Conservation (phyloP, 148 eudicot species). For the Rhododendron ferrugineum region DNA sequence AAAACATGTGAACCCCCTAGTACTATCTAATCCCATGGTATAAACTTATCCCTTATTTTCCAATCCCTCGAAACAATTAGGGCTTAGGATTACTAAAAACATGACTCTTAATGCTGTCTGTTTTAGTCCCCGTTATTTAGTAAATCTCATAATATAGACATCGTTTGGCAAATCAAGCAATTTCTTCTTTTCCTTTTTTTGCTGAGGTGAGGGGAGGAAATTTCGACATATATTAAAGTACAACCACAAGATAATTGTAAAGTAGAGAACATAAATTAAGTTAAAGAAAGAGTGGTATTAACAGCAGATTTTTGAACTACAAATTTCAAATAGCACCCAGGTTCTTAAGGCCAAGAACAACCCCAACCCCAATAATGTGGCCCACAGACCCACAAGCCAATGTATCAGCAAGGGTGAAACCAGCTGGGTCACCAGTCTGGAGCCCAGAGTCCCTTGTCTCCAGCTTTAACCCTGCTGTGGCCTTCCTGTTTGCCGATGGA, state of each 20-base stretch:
- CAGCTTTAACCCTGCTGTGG: conserved; percentile 86
- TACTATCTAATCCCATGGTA: too few relatives aligned
- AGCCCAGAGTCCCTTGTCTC: conserved; percentile 88
- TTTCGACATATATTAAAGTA: background rate
- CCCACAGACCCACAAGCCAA: conserved; percentile 89
- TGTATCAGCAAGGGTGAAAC: conserved; percentile 93
- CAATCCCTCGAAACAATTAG: too few relatives aligned
- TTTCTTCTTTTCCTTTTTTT: background rate
- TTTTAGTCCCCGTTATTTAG: background rate
- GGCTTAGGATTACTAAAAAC: too few relatives aligned
- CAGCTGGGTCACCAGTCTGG: conserved; percentile 98
- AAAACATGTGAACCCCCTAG: too few relatives aligned
- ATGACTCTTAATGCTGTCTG: too few relatives aligned
- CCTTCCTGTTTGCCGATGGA: conserved; percentile 93
- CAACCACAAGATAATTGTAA: background rate
- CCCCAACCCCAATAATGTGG: conserved; percentile 97
- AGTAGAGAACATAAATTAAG: background rate
- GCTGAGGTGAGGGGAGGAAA: background rate
- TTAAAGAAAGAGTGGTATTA: conserved; percentile 8
- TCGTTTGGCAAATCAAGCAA: background rate
- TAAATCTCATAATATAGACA: background rate
- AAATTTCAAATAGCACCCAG: conserved; percentile 59
- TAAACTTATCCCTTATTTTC: too few relatives aligned
- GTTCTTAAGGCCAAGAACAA: conserved; percentile 97
- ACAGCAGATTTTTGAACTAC: background rate